Evolutionary conservation across 352 stramenopile genomes (phyloP).

Genomic region (Globisporangium iwayamae): DNA sequence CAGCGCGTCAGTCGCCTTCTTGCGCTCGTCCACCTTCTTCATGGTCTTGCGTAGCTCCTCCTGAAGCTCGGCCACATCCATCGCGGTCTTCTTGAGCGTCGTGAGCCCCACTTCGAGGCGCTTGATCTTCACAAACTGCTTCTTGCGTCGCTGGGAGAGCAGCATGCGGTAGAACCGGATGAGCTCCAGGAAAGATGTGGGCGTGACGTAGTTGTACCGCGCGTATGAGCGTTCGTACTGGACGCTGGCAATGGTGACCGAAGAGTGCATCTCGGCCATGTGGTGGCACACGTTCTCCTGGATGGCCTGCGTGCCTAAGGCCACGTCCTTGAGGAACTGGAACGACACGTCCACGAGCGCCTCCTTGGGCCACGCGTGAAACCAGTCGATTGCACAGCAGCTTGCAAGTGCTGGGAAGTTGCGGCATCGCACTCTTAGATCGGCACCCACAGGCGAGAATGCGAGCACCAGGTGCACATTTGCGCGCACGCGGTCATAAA

Average conservation of each 20-base stretch:
- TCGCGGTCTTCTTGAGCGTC: constrained; percentile 81
- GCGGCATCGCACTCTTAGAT: constrained; percentile 70
- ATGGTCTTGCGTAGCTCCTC: constrained; percentile 86
- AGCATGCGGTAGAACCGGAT: constrained; percentile 91
- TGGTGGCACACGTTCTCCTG: constrained; percentile 91
- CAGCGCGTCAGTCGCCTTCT: constrained; percentile 81
- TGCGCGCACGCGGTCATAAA: constrained; percentile 79
- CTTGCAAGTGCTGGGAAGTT: constrained; percentile 78
- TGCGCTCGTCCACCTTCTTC: constrained; percentile 89
- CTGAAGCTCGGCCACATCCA: constrained; percentile 77
- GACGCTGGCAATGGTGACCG: constrained; percentile 71
- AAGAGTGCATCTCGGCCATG: constrained; percentile 91
- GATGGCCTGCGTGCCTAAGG: constrained; percentile 59
- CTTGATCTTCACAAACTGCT: constrained; percentile 60
- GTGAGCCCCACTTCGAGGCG: constrained; percentile 81
- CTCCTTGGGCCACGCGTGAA: constrained; percentile 89
- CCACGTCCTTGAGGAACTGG: constrained; percentile 79
- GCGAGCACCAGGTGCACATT: constrained; percentile 88
- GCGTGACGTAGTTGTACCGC: constrained; percentile 91
- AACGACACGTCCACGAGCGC: constrained; percentile 84
- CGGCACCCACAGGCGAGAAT: constrained; percentile 78
- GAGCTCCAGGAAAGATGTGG: constrained; percentile 90
- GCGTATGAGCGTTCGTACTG: constrained; percentile 73
- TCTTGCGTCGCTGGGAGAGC: constrained; percentile 49
- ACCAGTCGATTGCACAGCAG: constrained; percentile 86